These are phyloP conservation scores for Allomyces arbusculus DNA, from an alignment of 192 early-diverging fungal species.

Conservation along the genomic window DNA sequence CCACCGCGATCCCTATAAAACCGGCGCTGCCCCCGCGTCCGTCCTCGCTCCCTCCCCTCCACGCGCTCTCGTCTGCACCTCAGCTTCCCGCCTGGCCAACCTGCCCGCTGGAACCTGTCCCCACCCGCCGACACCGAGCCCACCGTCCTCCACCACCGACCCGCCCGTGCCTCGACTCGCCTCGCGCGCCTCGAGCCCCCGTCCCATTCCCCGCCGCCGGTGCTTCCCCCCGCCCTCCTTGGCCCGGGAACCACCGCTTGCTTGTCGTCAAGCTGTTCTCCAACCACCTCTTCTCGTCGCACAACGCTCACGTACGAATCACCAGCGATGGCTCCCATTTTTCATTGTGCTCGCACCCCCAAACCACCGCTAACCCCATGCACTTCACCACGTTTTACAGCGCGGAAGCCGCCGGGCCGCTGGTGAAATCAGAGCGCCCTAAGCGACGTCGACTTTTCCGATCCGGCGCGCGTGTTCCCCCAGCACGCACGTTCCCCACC, in stretches of 20 bases:
- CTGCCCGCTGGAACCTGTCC: no score
- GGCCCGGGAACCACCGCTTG: neutral
- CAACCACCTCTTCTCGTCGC: conserved; percentile 48
- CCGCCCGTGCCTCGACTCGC: no score
- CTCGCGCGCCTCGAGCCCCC: neutral
- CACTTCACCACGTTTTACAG: conserved; percentile 14
- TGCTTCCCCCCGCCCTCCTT: neutral
- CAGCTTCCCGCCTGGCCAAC: no score
- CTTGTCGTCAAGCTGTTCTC: conserved; percentile 30
- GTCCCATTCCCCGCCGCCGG: neutral
- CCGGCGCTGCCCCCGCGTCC: no score
- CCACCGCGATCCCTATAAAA: no score
- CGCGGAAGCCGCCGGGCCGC: neutral
- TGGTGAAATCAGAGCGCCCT: neutral
- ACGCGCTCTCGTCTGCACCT: no score
- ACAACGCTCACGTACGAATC: conserved; percentile 23
- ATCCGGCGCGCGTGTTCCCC: no score
- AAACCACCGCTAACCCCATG: conserved; percentile 14
- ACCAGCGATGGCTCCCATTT: conserved; percentile 6
- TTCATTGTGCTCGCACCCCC: neutral
- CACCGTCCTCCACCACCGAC: no score
- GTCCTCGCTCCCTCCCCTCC: no score
- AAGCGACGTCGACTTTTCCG: neutral
- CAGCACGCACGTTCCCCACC: neutral
- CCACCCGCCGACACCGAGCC: no score